These are phyloP conservation scores for Mycena vitilis DNA, from an alignment of 768 basidiomycete species.

Conservation along the genomic window DNA sequence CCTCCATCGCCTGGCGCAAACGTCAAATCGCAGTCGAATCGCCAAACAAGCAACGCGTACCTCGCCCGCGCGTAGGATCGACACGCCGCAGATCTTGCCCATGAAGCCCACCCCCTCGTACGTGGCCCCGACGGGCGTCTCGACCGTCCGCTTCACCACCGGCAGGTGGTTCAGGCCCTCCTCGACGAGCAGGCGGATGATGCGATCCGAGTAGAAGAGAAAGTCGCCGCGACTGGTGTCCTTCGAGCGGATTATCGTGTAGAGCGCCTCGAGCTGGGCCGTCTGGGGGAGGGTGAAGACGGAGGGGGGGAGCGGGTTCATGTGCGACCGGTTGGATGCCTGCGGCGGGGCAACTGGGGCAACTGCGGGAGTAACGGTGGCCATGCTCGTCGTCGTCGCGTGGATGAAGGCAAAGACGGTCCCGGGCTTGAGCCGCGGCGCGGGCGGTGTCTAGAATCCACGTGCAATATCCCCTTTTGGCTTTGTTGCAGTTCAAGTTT, in stretches of 20 bases:
- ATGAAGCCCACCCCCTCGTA: slow-evolving; percentile 96
- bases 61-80: slow-evolving; percentile 94
- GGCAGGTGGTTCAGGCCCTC: slow-evolving; percentile 91
- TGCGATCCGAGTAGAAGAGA: slow-evolving; percentile 93
- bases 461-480: not conserved
- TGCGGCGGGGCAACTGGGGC: slow-evolving; percentile 50
- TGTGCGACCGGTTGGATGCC: slow-evolving; percentile 50
- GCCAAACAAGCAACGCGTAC: slow-evolving; percentile 49
- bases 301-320: slow-evolving; percentile 72
- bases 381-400: slow-evolving; percentile 1
- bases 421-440: not conserved
- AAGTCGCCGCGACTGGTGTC: slow-evolving; percentile 93
- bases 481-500: not conserved
- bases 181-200: slow-evolving; percentile 86
- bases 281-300: slow-evolving; percentile 93
- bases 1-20: slow-evolving; percentile 89
- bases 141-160: slow-evolving; percentile 75
- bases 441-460: not conserved
- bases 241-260: slow-evolving; percentile 94
- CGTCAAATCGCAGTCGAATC: slow-evolving; percentile 19
- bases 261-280: slow-evolving; percentile 92
- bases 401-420: not conserved
- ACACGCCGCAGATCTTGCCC: slow-evolving; percentile 96
- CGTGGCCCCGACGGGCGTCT: slow-evolving; percentile 85
- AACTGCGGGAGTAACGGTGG: slow-evolving; percentile 28